A percentile compares a stretch with the other conserved stretches of the same genome.
Evolutionary conservation across 768 basidiomycete species (phyloP).

Genomic region (Mrakia hoshinonis): DNA sequence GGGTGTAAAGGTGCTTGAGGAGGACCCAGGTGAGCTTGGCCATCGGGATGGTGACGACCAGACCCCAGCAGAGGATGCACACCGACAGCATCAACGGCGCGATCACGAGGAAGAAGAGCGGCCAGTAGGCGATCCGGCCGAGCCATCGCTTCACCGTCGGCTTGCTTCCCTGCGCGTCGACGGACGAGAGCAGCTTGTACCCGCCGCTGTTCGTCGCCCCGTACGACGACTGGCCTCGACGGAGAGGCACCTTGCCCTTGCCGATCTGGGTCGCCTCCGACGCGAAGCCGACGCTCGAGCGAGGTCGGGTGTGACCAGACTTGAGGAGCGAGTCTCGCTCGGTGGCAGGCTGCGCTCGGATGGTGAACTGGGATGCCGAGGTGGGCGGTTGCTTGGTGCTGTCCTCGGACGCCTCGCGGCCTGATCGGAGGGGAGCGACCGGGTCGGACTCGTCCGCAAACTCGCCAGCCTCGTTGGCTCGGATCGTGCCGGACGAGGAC

Average conservation of each 20-base stretch:
- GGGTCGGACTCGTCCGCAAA: conserved; percentile 11
- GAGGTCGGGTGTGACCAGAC: neutral
- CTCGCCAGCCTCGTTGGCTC: neutral
- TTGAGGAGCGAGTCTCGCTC: conserved; percentile 23
- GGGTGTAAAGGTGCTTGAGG: conserved; percentile 65
- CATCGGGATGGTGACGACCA: conserved; percentile 95
- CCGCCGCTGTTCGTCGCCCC: conserved; percentile 31
- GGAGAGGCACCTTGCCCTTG: neutral
- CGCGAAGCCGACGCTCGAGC: conserved; percentile 36
- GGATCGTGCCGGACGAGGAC: conserved; percentile 22
- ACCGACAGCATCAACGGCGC: conserved; percentile 81
- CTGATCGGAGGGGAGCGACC: conserved; percentile 26
- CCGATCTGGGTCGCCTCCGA: conserved; percentile 30
- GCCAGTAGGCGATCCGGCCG: conserved; percentile 74
- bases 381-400: neutral
- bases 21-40: conserved; percentile 95
- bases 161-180: conserved; percentile 31
- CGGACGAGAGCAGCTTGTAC: conserved; percentile 30
- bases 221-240: conserved; percentile 23
- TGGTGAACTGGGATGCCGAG: conserved; percentile 28
- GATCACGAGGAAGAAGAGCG: conserved; percentile 63
- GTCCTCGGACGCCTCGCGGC: conserved; percentile 40
- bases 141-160: conserved; percentile 40
- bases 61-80: conserved; percentile 86
- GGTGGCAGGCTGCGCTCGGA: conserved; percentile 13